Evolutionary conservation across 1,139 yeast genomes (phyloP), one percentile per base, ranked within the genome.

Genomic region (Geotrichum australiense): DNA sequence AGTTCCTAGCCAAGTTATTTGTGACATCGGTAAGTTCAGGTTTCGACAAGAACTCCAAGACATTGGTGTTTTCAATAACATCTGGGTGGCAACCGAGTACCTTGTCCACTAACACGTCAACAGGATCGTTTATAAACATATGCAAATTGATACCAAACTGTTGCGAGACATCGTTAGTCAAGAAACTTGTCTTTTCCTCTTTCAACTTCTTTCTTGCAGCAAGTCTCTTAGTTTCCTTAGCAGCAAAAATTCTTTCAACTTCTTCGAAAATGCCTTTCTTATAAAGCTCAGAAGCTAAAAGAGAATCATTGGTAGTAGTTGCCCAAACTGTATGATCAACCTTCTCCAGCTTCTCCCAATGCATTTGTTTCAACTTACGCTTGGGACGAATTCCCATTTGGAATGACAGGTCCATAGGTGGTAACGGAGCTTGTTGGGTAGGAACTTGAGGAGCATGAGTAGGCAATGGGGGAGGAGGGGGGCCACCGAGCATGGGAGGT

Each of bases 91-190:
- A 91, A 20, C 66, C 69, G 37, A 91, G 65, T 1, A 91, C 78
- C 57, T 79, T 81, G 10, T 50, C 39, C 2, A 86, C 76, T 37
- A 91, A 70, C 24, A 74, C 80, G 6, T 72, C 76, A 14, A 80
- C 94, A 1, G 77, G 57, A 41, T 74, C 55, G 47, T 67, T 69
- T 2, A 86, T 73, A 64, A 79, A 85, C 71, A 81, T 74, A 57
- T 91, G 97, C 46, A 91, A 66, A 54, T 89, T 87, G 56, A 91
- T 91, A 32, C 95, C 97, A 66, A 91, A 86, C 54, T 85, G 94
- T 57, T 81, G 91, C 1, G 94, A 84, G 48, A 87, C 63, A 53
- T 89, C 96, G 46, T 94, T 66, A 2, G 94, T 74, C 46, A 91
- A 69, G 48, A 80, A 78, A 0, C 84, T 66, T 1, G 81, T 59